Base-by-base conservation (phyloP, 1,284 basidiomycete species). In the Trichosporon sp. region DNA sequence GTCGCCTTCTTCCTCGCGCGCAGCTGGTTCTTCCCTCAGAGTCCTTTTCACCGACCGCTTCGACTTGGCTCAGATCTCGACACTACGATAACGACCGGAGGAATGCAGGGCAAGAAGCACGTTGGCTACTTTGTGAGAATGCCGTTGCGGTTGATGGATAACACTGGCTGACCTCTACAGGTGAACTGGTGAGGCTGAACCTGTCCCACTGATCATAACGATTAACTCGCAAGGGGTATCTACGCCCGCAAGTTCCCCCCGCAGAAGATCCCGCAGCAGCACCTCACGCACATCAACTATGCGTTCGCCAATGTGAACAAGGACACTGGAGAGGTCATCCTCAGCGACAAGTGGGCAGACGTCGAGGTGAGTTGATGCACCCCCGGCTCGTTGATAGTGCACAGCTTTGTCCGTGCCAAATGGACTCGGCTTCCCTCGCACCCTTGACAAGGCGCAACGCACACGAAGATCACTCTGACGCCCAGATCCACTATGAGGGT, bases 311-410 rank as follows among this genome's bases (percentile, higher is more conserved):
- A 95, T 77, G 85, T 89, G 59, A 85, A 87, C 63, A 78, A 86
- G 21, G 82, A 84, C 27, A 86, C 86, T 1, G 91, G 91, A 1
- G 81, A 80, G 33, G 88, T 91, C 66, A 78, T 75, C 32, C 83
- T 95, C 34, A 91, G 89, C 1, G 92, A 95, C 74, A 77, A 84
- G 1, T 95, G 89, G 82, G 88, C 91, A 3, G 92, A 95, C 75
- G 86, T 90, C 73, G 84, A 91, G 83, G 89, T 89, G 70, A 64
- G 81, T 67, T 4, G 29, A 16, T 68, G 3, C 29, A n/a, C n/a
- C n/a, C 13, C 29, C 36, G 23, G 25, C 40, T 66, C 58, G 59
- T n/a, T 13, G 27, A n/a, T n/a, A n/a, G n/a, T 49, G 29, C 10
- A 11, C n/a, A 14, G 16, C 33, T 40, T 40, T 21, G 29, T 25